phyloP scores from a whole-genome alignment of 139 green algal genomes.

The Deuterostichococcus epilithicus region DNA sequence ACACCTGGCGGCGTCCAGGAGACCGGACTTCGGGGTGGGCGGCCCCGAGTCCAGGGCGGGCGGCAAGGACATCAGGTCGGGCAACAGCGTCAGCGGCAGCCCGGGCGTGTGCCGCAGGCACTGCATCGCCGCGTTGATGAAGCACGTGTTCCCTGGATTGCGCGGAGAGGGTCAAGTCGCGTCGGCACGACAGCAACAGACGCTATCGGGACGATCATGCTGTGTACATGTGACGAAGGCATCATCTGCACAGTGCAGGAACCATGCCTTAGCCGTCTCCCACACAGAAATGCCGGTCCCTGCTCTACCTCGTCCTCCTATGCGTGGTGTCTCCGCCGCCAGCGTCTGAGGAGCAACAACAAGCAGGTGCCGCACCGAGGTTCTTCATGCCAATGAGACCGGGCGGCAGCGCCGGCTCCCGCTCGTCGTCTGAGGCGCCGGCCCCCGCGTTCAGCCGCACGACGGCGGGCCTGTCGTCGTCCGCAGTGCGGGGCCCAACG shows the following conservation, averaged over 20 bases:
- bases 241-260: background rate
- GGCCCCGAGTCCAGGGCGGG: too few species aligned
- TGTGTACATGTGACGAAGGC: background rate
- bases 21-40: too few species aligned
- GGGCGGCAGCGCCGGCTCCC: background rate
- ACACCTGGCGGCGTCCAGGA: too few species aligned
- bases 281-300: background rate
- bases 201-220: background rate
- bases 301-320: background rate
- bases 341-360: background rate
- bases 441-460: background rate
- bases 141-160: constrained; percentile 57
- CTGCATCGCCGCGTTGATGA: constrained; percentile 57
- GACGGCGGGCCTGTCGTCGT: too few species aligned
- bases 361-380: constrained; percentile 11
- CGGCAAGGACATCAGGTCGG: constrained; percentile 25
- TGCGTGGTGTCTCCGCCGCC: background rate
- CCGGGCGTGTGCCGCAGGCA: constrained; percentile 50
- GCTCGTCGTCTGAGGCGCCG: background rate
- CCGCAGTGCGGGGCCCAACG: too few species aligned
- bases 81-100: constrained; percentile 30
- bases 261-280: background rate
- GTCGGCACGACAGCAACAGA: background rate
- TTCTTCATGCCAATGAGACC: constrained; percentile 33
- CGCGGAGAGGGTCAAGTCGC: background rate